These are phyloP conservation scores for Acanthamoeba lenticulata DNA, from an alignment of 208 protist species.

Conservation along the genomic window DNA sequence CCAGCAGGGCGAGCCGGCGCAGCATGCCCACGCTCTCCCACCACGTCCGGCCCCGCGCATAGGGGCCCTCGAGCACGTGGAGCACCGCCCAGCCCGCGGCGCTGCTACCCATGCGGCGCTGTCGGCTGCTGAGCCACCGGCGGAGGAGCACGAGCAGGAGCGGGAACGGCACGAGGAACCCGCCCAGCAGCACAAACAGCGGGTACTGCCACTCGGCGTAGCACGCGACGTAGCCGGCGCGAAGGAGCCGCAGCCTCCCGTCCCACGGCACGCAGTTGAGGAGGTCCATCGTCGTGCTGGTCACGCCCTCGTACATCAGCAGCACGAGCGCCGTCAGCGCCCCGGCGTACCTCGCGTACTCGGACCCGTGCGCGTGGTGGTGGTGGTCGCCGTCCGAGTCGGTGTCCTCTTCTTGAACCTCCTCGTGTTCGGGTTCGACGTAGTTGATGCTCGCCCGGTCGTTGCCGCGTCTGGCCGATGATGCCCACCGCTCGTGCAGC, in stretches of 20 bases:
- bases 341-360: background rate
- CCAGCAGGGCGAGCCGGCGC: background rate
- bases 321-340: too few relatives aligned
- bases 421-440: background rate
- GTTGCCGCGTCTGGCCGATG: background rate
- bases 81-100: background rate
- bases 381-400: background rate
- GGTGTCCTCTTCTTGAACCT: background rate
- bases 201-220: background rate
- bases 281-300: background rate
- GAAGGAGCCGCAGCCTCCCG: background rate
- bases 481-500: background rate
- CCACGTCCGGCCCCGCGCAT: background rate
- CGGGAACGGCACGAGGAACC: background rate
- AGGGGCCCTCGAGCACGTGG: background rate
- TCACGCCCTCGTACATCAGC: too few relatives aligned
- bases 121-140: background rate
- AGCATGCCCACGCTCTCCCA: slow-evolving; percentile 32
- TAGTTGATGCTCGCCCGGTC: too few relatives aligned
- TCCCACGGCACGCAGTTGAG: background rate
- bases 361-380: background rate
- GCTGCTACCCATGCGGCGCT: background rate
- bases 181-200: background rate
- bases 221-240: background rate
- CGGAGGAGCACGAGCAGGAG: background rate